Evolutionary conservation across 495 filamentous ascomycete genomes (phyloP).

Genomic region (Penicillium argentinense): DNA sequence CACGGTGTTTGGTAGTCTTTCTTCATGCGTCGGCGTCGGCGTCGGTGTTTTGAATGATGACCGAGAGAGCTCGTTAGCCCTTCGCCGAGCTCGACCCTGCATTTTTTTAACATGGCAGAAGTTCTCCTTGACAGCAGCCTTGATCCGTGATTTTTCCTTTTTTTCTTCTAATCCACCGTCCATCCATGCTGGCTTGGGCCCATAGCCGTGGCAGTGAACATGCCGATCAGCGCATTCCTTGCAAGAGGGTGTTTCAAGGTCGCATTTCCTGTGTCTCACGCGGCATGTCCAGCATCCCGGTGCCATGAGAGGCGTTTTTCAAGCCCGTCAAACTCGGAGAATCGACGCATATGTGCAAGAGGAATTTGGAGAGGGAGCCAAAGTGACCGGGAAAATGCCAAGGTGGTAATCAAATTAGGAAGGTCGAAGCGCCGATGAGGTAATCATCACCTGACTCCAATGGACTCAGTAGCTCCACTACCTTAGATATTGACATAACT

Average conservation of each 20-base stretch:
- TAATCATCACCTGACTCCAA: neutral
- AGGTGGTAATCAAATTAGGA: constrained; percentile 1
- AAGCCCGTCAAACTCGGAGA: neutral
- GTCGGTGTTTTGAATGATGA: neutral
- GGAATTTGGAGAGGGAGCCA: neutral
- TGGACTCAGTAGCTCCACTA: no score
- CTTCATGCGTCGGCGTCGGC: neutral
- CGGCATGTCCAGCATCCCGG: constrained; percentile 17
- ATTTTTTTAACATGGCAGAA: constrained; percentile 5
- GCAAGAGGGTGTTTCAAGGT: constrained; percentile 8
- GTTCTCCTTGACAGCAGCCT: constrained; percentile 6
- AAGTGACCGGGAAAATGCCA: no score
- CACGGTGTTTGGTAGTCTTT: neutral
- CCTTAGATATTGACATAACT: no score
- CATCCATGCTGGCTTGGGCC: constrained; percentile 18
- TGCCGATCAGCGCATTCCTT: constrained; percentile 11
- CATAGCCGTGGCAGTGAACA: constrained; percentile 16
- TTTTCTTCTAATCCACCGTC: constrained; percentile 5
- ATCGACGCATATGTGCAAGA: no score
- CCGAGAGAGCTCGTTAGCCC: neutral
- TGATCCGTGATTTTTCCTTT: constrained; percentile 1
- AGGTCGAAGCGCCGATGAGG: constrained; percentile 3
- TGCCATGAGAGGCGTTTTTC: neutral
- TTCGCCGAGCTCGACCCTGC: constrained; percentile 4
- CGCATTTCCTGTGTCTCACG: constrained; percentile 12